phyloP scores from a whole-genome alignment of 1,139 yeast genomes.

The Debaryomyces psychrophilus region DNA sequence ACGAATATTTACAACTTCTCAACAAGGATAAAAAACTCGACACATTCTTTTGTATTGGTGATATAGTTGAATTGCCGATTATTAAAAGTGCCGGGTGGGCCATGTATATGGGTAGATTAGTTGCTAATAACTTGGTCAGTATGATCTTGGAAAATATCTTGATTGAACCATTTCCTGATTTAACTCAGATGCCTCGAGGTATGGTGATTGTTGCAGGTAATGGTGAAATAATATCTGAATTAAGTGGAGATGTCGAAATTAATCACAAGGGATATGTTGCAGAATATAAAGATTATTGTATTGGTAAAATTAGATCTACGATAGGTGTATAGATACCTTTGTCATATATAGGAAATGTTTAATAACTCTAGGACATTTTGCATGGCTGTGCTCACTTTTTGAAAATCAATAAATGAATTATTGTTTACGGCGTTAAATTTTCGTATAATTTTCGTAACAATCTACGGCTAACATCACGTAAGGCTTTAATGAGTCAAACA shows the following conservation, averaged over 20 bases:
- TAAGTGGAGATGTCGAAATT: slow-evolving; percentile 38
- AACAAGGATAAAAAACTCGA: slow-evolving; percentile 19
- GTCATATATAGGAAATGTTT: not conserved
- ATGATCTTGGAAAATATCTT: slow-evolving; percentile 27
- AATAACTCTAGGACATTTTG: not conserved
- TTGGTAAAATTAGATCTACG: slow-evolving; percentile 18
- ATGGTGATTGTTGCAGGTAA: slow-evolving; percentile 50
- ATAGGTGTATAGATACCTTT: slow-evolving; percentile 14
- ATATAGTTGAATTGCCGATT: slow-evolving; percentile 43
- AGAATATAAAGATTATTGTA: slow-evolving; percentile 35
- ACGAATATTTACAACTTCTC: slow-evolving; percentile 41
- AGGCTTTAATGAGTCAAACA: slow-evolving; percentile 12
- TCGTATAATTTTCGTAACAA: not conserved
- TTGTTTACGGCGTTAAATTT: not conserved
- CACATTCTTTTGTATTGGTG: slow-evolving; percentile 44
- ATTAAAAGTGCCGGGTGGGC: slow-evolving; percentile 55
- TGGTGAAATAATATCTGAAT: slow-evolving; percentile 44
- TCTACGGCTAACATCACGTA: not conserved
- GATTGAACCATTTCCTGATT: slow-evolving; percentile 41
- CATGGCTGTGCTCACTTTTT: slow-evolving; percentile 9
- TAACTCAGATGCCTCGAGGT: slow-evolving; percentile 39
- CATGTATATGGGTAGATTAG: slow-evolving; percentile 45
- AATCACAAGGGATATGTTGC: slow-evolving; percentile 29
- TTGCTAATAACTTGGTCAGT: slow-evolving; percentile 38
- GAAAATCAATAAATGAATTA: not conserved